Conservation (phyloP, 179 eudicot species). For the Pouteria campechiana region DNA sequence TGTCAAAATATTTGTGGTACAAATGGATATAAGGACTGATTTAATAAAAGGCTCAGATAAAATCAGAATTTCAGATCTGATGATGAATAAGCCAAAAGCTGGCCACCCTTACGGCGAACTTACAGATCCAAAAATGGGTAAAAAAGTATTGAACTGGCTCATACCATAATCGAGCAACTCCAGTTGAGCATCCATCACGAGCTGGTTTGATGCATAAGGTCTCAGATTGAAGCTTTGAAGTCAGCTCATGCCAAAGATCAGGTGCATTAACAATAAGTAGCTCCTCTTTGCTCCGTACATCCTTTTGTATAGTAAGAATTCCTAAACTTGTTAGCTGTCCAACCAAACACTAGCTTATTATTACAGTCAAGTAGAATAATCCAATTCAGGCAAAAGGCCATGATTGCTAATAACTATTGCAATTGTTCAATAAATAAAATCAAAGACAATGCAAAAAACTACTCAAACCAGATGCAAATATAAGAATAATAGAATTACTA, state of each 20-base stretch:
- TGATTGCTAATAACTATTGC: too few species aligned
- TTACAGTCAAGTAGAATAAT: too few species aligned
- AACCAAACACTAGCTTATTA: slow-evolving; percentile 6
- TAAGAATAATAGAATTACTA: too few species aligned
- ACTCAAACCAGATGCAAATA: too few species aligned
- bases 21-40: too few species aligned
- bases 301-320: slow-evolving; percentile 69
- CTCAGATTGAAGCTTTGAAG: slow-evolving; percentile 49
- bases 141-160: slow-evolving; percentile 4
- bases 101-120: too few species aligned
- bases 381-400: too few species aligned
- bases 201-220: slow-evolving; percentile 80
- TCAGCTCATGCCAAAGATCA: slow-evolving; percentile 55
- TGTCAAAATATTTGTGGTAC: too few species aligned
- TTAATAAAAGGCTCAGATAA: too few species aligned
- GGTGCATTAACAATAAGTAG: slow-evolving; percentile 26
- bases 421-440: background rate
- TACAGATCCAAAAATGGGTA: background rate
- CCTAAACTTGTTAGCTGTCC: slow-evolving; percentile 60
- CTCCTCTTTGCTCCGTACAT: slow-evolving; percentile 42
- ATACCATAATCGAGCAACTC: slow-evolving; percentile 86
- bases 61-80: too few species aligned
- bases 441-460: background rate
- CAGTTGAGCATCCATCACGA: slow-evolving; percentile 94
- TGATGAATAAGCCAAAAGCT: too few species aligned